Base-by-base conservation (phyloP, 805 yeast genomes). In the Wickerhamiella occidentalis region DNA sequence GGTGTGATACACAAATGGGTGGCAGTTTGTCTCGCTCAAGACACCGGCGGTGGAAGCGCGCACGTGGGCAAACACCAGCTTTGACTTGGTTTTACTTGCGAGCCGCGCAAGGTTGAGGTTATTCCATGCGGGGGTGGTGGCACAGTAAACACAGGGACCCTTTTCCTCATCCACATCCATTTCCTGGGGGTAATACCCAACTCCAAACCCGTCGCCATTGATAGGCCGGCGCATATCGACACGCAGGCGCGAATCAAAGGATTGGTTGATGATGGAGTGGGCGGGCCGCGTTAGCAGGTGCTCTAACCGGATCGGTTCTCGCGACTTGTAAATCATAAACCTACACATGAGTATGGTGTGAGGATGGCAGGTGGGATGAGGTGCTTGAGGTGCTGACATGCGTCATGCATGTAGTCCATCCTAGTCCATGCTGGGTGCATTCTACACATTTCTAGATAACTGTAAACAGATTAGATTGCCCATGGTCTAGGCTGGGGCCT, bases 141-240 rank as follows among this genome's bases (percentile, higher is more conserved):
- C 97, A 57, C 86, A 80, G 69, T 85, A 92, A 2, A 87, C 75
- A 65, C 97, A 92, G 22, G 98, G 97, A 1, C 86, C 84, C 40
- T 78, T 76, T 36, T 74, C 76, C 17, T 75, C 62, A 25, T 65
- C 70, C 9, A 64, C 65, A 44, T 77, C 80, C 8, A 67, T 67
- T 41, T 77, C 82, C n/a, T 68, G 58, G 11, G 72, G 68, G 61
- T 92, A 92, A 67, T 92, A 92, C 0, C 97, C 97, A 19, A 92
- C 90, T 1, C 98, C 98, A 64, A 92, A 92, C 0, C 98, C 98
- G 65, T 92, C 98, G 38, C 98, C 98, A 63, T 92, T 92, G 57
- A 92, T 85, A 1, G 98, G 97, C 47, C 95, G 77, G 55, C 94
- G 70, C 58, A 79, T 80, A 61, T 92, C 97, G 15, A 92, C 71